These are phyloP conservation scores for Akanthomyces dipterigenus DNA, from an alignment of 2,329 filamentous ascomycete genomes.

Conservation along the genomic window DNA sequence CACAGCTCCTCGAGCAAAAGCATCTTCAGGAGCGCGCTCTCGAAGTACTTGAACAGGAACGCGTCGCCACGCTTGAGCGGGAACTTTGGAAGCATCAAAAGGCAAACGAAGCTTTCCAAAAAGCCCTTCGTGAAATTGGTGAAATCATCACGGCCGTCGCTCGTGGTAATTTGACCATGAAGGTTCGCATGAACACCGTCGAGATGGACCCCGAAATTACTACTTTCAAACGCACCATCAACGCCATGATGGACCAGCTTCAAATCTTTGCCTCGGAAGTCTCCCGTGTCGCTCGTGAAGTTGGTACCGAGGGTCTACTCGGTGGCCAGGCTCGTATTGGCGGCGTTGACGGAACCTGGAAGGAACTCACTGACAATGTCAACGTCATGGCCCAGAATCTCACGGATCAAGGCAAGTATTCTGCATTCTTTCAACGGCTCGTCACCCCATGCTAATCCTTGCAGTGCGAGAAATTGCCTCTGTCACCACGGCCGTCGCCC, in stretches of 20 bases:
- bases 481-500: slow-evolving; percentile 75
- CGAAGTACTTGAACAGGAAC: slow-evolving; percentile 75
- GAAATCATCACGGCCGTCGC: slow-evolving; percentile 96
- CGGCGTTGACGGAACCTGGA: slow-evolving; percentile 95
- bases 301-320: slow-evolving; percentile 90
- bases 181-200: slow-evolving; percentile 88
- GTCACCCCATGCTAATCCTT: background rate
- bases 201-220: slow-evolving; percentile 99
- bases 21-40: slow-evolving; percentile 77
- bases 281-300: slow-evolving; percentile 86
- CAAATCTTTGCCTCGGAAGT: slow-evolving; percentile 96
- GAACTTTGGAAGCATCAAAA: slow-evolving; percentile 97
- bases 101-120: slow-evolving; percentile 97
- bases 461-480: slow-evolving; percentile 75
- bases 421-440: too few relatives aligned
- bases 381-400: slow-evolving; percentile 81
- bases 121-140: slow-evolving; percentile 91
- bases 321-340: slow-evolving; percentile 91
- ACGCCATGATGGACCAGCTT: slow-evolving; percentile 98
- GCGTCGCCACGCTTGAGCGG: slow-evolving; percentile 82
- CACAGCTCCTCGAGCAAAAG: slow-evolving; percentile 79
- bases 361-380: slow-evolving; percentile 87
- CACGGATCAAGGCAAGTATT: slow-evolving; percentile 58
- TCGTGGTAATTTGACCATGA: slow-evolving; percentile 91
- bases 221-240: slow-evolving; percentile 96